Conservation (phyloP, 306 rosid genomes). For the Ormosia semicastrata region DNA sequence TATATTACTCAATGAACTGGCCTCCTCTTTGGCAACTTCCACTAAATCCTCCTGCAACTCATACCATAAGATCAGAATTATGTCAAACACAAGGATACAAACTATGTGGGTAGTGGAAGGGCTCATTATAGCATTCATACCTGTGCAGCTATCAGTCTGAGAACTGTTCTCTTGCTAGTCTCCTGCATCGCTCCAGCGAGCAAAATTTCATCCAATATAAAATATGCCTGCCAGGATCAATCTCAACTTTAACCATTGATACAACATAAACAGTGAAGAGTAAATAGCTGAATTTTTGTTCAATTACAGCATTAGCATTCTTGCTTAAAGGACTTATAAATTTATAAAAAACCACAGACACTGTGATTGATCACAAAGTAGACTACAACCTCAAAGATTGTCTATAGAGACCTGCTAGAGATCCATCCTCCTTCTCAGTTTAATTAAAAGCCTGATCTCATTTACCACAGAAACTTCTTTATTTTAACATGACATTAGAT, state of each 20-base stretch:
- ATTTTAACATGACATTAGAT: not conserved
- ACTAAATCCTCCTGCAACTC: slow-evolving; percentile 77
- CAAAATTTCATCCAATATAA: slow-evolving; percentile 78
- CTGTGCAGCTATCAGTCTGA: slow-evolving; percentile 81
- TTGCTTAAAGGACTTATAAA: not conserved
- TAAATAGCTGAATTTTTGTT: not conserved
- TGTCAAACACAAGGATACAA: not conserved
- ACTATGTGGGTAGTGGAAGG: not conserved
- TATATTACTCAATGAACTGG: slow-evolving; percentile 68
- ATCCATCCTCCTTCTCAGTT: not conserved
- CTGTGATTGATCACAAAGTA: not conserved
- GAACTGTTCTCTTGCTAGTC: slow-evolving; percentile 80
- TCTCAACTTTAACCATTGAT: not conserved
- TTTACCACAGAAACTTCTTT: not conserved
- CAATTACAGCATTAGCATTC: not conserved
- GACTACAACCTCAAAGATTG: not conserved
- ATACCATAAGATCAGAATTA: slow-evolving; percentile 17
- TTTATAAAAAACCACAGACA: not conserved
- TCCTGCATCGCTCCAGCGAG: slow-evolving; percentile 87
- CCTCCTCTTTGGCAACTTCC: slow-evolving; percentile 83
- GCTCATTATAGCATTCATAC: slow-evolving; percentile 32
- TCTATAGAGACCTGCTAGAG: not conserved
- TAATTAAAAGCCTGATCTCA: not conserved
- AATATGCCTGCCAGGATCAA: slow-evolving; percentile 66
- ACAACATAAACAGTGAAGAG: not conserved